Base-by-base conservation (phyloP, 116 monocot genomes). In the Papilionanthe hybrid region DNA sequence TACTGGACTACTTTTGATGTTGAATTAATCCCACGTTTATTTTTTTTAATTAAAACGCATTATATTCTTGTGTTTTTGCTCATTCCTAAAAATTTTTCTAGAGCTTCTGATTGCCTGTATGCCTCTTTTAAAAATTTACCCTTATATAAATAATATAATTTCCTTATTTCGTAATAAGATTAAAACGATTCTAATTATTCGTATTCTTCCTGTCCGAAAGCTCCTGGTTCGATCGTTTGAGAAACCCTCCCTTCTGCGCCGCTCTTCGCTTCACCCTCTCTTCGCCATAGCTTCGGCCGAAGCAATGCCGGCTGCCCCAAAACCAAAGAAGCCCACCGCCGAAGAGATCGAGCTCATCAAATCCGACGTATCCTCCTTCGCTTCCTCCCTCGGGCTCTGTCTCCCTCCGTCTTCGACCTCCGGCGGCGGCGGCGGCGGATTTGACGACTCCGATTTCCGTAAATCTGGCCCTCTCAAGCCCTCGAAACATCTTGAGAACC, bases 301-400 rank as follows among this genome's bases (percentile, higher is more conserved):
- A 50, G 45, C 55, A 78, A 81, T 60, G 78, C 60, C 81, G 77
- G 77, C 30, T 45, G 63, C 28, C 37, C 81, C 79, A 43, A 84
- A 84, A 72, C 30, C 81, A 22, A 58, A 5, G 72, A 85, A 85
- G 69, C 47, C 80, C 18, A 77, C 80, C 28, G 18, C 57, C 67
- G 80, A 85, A 9, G 96, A 92, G 32, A 49, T 88, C 71, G 92
- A 85, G 23, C 13, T 67, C 32, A 29, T 96, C 82, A 80, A 88
- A 57, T 96, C 96, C 67, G 93, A 96, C 20, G 92, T 93, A 23
- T 88, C 89, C 12, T 83, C 93, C 71, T 96, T 93, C 82, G 96
- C 89, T 73, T 93, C 93, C 76, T 90, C 96, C 55, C 90, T 93
- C 66, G 96, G 93, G 68, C 82, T 93, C 72, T 83, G 83, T 30